Conservation (phyloP, 2,329 filamentous ascomycete genomes). For the Colletotrichum abscissum region DNA sequence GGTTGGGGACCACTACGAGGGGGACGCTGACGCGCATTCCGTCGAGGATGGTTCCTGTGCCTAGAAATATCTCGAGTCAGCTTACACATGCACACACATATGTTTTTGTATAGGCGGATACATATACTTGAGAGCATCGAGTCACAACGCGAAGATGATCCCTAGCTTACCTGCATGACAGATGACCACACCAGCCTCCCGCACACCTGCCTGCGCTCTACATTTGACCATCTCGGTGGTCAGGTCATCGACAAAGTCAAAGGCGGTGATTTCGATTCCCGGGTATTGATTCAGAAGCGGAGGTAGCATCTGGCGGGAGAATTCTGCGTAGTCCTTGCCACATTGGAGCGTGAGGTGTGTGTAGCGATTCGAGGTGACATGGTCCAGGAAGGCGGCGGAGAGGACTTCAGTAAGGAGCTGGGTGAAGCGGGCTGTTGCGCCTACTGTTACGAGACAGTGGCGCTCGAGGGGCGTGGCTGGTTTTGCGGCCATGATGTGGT, state of each 20-base stretch:
- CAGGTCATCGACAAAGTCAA: constrained; percentile 76
- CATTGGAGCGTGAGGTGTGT: constrained; percentile 84
- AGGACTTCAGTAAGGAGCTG: constrained; percentile 76
- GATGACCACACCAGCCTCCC: constrained; percentile 78
- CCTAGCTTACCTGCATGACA: constrained; percentile 81
- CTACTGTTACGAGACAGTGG: constrained; percentile 87
- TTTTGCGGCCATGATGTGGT: background rate
- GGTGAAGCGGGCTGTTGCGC: constrained; percentile 88
- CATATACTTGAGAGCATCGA: background rate
- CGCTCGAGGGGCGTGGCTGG: constrained; percentile 36
- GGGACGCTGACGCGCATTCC: constrained; percentile 79
- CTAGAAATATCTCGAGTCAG: constrained; percentile 56
- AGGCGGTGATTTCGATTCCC: constrained; percentile 67
- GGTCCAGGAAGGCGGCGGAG: constrained; percentile 68
- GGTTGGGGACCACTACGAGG: constrained; percentile 91
- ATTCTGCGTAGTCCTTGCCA: constrained; percentile 74
- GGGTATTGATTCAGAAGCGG: constrained; percentile 39
- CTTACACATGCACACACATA: background rate
- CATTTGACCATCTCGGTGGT: constrained; percentile 67
- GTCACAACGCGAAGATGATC: background rate
- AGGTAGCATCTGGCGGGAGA: constrained; percentile 47
- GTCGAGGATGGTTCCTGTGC: constrained; percentile 90
- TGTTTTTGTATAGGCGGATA: no score
- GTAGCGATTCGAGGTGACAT: constrained; percentile 70
- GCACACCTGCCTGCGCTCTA: constrained; percentile 56